phyloP scores from a whole-genome alignment of 2,329 filamentous ascomycete species.

The Teratosphaeria epicoccoides region DNA sequence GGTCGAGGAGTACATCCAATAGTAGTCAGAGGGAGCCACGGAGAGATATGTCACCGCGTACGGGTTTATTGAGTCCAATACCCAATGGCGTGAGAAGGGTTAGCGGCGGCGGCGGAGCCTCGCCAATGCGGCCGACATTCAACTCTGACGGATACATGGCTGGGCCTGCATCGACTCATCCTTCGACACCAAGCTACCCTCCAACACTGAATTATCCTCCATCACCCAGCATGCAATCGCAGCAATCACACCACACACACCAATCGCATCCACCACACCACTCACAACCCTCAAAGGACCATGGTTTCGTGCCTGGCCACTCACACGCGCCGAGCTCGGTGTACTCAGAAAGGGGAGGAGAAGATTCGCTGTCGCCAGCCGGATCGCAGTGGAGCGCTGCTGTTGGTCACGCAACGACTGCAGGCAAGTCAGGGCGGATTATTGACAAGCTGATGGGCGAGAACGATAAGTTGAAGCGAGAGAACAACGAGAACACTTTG shows the following conservation, averaged over 20 bases:
- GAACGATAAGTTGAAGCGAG: conserved; percentile 65
- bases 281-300: not conserved
- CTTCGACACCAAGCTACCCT: not conserved
- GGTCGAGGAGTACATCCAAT: not conserved
- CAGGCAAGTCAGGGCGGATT: conserved; percentile 62
- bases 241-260: not conserved
- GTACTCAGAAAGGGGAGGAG: conserved; percentile 4
- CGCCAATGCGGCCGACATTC: conserved; percentile 6
- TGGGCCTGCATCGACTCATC: not conserved
- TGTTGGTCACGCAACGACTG: conserved; percentile 55
- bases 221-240: not conserved
- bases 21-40: not conserved
- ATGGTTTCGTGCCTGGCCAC: not conserved
- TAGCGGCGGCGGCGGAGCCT: conserved; percentile 5
- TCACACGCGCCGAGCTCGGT: not conserved
- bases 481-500: conserved; percentile 38
- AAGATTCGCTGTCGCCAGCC: conserved; percentile 1
- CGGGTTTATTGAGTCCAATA: conserved; percentile 8
- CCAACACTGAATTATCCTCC: not conserved
- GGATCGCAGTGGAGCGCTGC: conserved; percentile 49
- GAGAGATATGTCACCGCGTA: conserved; percentile 4
- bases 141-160: conserved; percentile 1
- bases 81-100: conserved; percentile 8
- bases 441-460: conserved; percentile 75
- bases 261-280: not conserved